Evolutionary conservation across 2,329 filamentous ascomycete genomes (phyloP).

Genomic region (Emmonsia crescens): DNA sequence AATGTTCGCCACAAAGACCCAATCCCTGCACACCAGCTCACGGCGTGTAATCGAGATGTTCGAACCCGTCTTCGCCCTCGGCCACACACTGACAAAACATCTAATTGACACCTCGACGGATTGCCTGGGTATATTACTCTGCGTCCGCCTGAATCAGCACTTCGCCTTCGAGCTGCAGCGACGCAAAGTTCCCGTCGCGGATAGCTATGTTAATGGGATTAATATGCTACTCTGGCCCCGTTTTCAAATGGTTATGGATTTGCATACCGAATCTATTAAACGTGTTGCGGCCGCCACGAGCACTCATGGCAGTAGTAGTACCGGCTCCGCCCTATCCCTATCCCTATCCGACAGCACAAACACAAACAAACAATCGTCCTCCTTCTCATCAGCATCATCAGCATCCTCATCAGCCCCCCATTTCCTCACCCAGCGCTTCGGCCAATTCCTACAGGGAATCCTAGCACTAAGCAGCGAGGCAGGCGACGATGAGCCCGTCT

Average conservation of each 20-base stretch:
- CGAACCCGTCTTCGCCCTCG: slow-evolving; percentile 76
- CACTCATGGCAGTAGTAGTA: slow-evolving; percentile 28
- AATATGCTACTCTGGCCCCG: slow-evolving; percentile 96
- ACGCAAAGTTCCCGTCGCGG: slow-evolving; percentile 76
- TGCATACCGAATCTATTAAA: slow-evolving; percentile 79
- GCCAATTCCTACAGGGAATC: slow-evolving; percentile 79
- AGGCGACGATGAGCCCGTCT: slow-evolving; percentile 87
- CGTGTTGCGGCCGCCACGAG: slow-evolving; percentile 38
- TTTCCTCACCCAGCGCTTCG: slow-evolving; percentile 87
- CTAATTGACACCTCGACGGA: slow-evolving; percentile 71
- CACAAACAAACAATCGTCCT: background rate
- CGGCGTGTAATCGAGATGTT: slow-evolving; percentile 82
- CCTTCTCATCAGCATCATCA: slow-evolving; percentile 22
- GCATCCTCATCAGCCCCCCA: slow-evolving; percentile 57
- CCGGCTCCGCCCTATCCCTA: slow-evolving; percentile 43
- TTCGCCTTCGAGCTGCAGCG: slow-evolving; percentile 90
- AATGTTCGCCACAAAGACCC: slow-evolving; percentile 63
- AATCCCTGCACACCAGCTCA: slow-evolving; percentile 65
- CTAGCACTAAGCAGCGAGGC: slow-evolving; percentile 76
- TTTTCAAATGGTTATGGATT: slow-evolving; percentile 87
- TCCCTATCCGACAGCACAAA: slow-evolving; percentile 21
- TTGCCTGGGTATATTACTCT: slow-evolving; percentile 76
- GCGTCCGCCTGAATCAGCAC: slow-evolving; percentile 85
- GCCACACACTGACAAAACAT: slow-evolving; percentile 62
- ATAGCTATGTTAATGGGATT: slow-evolving; percentile 86